A percentile compares a stretch with the other conserved stretches of the same genome.
Conservation (phyloP, 2,329 filamentous ascomycete species). For the Didymella segeticola region DNA sequence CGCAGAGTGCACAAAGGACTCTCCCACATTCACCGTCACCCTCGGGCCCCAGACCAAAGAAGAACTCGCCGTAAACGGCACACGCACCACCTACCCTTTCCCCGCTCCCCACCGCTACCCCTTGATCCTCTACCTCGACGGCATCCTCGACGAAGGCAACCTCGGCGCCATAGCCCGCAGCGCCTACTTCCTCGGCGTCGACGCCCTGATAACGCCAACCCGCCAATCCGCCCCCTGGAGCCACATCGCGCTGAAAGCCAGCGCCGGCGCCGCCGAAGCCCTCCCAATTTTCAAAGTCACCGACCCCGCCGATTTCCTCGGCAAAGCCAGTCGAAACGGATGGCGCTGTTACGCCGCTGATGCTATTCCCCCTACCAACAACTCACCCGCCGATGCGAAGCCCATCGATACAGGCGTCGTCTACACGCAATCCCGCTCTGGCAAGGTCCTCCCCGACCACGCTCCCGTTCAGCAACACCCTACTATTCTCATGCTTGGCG, state of each 20-base stretch:
- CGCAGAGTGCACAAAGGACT: conserved; percentile 55
- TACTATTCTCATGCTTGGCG: conserved; percentile 74
- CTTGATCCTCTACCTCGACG: conserved; percentile 75
- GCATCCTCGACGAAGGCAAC: conserved; percentile 86
- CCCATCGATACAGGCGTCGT: conserved; percentile 22
- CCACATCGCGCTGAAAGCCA: conserved; percentile 82
- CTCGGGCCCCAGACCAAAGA: conserved; percentile 75
- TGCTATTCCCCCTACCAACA: conserved; percentile 32
- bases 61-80: conserved; percentile 76
- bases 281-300: conserved; percentile 75
- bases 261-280: conserved; percentile 84
- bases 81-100: conserved; percentile 58
- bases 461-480: conserved; percentile 57
- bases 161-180: conserved; percentile 88
- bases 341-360: conserved; percentile 86
- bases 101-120: conserved; percentile 64
- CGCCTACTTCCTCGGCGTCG: conserved; percentile 87
- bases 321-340: conserved; percentile 69
- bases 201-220: conserved; percentile 79
- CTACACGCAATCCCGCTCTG: conserved; percentile 33
- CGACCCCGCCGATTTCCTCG: conserved; percentile 73
- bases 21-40: conserved; percentile 30
- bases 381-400: conserved; percentile 40
- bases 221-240: conserved; percentile 75
- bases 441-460: conserved; percentile 31